Evolutionary conservation across 1,284 basidiomycete genomes (phyloP), one percentile per base, ranked within the genome.

Genomic region (Boletus semigastroideus): DNA sequence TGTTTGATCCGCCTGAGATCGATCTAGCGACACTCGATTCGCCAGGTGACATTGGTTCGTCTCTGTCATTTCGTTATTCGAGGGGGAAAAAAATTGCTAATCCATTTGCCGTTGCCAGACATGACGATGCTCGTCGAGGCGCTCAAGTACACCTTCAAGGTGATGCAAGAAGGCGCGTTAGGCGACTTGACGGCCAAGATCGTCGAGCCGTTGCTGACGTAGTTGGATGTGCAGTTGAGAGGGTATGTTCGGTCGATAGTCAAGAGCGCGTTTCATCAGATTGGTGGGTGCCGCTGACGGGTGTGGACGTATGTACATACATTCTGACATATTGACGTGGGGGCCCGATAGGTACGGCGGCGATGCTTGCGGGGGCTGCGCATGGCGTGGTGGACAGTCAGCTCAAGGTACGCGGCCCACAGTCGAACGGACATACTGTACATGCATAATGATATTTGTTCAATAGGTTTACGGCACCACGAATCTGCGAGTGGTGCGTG

Each of bases 401-500:
- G 14, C 31, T 33, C 31, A 33, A 33, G 31, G 31, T 33, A 33
- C 14, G 31, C 16, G 31, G 31, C 31, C 12, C 31, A n/a, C n/a
- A n/a, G n/a, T n/a, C n/a, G n/a, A n/a, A n/a, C n/a, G n/a, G n/a
- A n/a, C n/a, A n/a, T n/a, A n/a, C n/a, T n/a, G n/a, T n/a, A n/a
- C 25, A 25, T 25, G 25, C n/a, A n/a, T n/a, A n/a, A n/a, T n/a
- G n/a, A n/a, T n/a, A 8, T 17, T 7, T 19, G 9, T 12, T 37
- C 5, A 9, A 10, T 9, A 42, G 56, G 52, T 60, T 16, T 63
- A 60, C 31, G 61, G 61, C 9, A 58, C 58, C 8, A 48, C 51
- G 31, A 61, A 60, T 39, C 12, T 61, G n/a, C 41, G 59, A n/a
- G 49, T 63, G 59, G 51, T 58, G 27, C n/a, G n/a, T n/a, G n/a